A percentile compares a stretch with the other conserved stretches of the same genome.
phyloP scores from a whole-genome alignment of 106 monocot genomes.

The Posidonia australis region DNA sequence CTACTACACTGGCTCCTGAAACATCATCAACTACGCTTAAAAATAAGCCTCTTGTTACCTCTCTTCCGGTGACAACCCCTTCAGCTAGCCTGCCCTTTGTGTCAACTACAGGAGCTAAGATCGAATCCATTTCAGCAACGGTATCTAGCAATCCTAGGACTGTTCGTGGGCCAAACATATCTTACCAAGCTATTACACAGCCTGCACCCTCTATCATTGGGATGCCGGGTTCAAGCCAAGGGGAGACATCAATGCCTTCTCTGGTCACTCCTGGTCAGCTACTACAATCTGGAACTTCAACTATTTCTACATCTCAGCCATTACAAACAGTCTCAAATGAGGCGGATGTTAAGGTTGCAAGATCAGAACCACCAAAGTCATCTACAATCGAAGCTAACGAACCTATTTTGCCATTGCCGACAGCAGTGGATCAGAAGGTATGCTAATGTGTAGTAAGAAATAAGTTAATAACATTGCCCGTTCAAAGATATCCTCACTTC shows the following conservation, averaged over 20 bases:
- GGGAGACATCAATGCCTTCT: conserved; percentile 23
- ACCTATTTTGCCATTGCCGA: conserved; percentile 33
- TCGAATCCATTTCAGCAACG: conserved; percentile 17
- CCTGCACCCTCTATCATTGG: conserved; percentile 17
- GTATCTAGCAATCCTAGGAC: conserved; percentile 24
- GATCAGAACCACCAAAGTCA: conserved; percentile 4
- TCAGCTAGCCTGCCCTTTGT: conserved; percentile 14
- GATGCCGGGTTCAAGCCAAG: conserved; percentile 30
- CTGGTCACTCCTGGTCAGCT: conserved; percentile 42
- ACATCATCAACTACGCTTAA: conserved; percentile 4
- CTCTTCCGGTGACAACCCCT: conserved; percentile 17
- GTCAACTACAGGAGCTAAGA: conserved; percentile 16
- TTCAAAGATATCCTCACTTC: background rate
- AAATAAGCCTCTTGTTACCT: conserved; percentile 15
- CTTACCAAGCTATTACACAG: conserved; percentile 21
- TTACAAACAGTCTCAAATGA: conserved; percentile 3
- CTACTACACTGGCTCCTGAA: conserved; percentile 20
- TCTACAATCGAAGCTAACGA: conserved; percentile 18
- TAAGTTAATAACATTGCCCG: background rate
- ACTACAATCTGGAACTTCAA: conserved; percentile 18
- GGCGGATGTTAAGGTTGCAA: conserved; percentile 1
- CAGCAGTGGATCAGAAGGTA: conserved; percentile 23
- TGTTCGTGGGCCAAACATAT: conserved; percentile 17
- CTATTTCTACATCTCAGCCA: conserved; percentile 10
- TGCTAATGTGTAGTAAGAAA: background rate